Evolutionary conservation across 306 rosid species (phyloP).

Genomic region (Alnus glutinosa): DNA sequence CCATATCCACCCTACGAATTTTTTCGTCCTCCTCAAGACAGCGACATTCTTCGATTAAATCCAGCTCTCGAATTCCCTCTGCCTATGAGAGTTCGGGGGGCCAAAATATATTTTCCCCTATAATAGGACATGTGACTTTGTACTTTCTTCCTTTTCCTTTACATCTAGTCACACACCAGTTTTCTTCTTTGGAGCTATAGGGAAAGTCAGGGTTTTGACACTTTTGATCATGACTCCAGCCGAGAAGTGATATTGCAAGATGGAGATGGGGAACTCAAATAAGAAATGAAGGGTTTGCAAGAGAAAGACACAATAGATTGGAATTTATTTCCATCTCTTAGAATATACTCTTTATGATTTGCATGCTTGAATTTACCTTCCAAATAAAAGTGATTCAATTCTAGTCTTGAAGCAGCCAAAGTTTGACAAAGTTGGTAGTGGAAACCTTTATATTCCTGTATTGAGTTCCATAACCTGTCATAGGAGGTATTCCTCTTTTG

Average conservation of each 20-base stretch:
- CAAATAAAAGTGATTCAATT: slow-evolving; percentile 5
- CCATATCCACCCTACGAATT: no score
- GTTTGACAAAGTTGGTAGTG: neutral
- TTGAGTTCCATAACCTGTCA: neutral
- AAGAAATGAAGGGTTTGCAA: slow-evolving; percentile 1
- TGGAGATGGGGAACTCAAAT: neutral
- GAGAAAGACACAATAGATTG: neutral
- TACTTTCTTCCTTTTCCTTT: slow-evolving; percentile 7
- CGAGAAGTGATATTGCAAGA: neutral
- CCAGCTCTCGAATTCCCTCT: no score
- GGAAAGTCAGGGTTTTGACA: neutral
- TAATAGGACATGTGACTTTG: slow-evolving; percentile 17
- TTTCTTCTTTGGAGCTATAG: neutral
- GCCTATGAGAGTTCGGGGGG: no score
- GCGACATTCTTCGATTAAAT: no score
- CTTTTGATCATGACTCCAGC: neutral
- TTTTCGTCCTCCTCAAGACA: no score
- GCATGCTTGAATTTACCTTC: slow-evolving; percentile 8
- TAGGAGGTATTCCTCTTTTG: neutral
- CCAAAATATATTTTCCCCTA: no score
- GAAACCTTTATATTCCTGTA: neutral
- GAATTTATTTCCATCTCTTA: neutral
- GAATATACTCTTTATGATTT: slow-evolving; percentile 1
- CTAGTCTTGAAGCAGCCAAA: neutral
- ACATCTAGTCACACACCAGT: neutral